These are phyloP conservation scores for Chaetomium fimeti DNA, from an alignment of 495 filamentous ascomycete species.

Conservation along the genomic window DNA sequence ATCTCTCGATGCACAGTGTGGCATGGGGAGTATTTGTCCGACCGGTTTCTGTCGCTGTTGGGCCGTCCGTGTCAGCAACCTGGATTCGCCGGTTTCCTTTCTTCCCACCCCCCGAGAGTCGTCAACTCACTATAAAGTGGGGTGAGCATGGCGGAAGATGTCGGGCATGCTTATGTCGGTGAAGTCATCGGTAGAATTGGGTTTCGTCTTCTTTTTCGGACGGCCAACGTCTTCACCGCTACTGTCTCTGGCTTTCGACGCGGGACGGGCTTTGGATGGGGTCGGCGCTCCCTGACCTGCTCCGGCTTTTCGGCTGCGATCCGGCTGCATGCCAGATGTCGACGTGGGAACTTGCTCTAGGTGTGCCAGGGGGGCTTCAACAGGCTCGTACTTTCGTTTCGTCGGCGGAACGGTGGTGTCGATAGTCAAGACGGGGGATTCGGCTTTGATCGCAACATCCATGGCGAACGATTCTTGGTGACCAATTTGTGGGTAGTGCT, in stretches of 20 bases:
- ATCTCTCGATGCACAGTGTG: constrained; percentile 40
- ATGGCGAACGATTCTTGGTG: no score
- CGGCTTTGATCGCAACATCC: constrained; percentile 9
- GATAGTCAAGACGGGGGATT: constrained; percentile 9
- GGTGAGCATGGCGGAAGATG: constrained; percentile 36
- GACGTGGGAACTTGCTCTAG: neutral
- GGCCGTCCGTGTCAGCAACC: constrained; percentile 24
- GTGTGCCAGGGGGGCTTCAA: neutral
- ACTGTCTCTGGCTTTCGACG: constrained; percentile 2
- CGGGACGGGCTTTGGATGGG: constrained; percentile 2
- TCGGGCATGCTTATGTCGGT: constrained; percentile 37
- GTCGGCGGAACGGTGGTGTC: constrained; percentile 10
- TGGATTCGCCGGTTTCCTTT: neutral
- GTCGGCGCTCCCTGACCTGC: neutral
- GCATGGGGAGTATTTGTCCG: constrained; percentile 37
- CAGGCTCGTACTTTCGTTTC: constrained; percentile 14
- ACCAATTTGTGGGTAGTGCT: neutral
- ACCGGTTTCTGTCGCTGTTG: constrained; percentile 32
- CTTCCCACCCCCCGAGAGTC: neutral
- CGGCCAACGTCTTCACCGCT: constrained; percentile 19
- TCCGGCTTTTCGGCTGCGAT: neutral
- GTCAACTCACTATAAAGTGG: constrained; percentile 33
- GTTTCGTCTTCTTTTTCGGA: constrained; percentile 28
- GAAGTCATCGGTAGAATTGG: constrained; percentile 28
- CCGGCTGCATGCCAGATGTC: neutral